Evolutionary conservation across 1,139 yeast species (phyloP).

Genomic region (Kluyveromyces sp.): DNA sequence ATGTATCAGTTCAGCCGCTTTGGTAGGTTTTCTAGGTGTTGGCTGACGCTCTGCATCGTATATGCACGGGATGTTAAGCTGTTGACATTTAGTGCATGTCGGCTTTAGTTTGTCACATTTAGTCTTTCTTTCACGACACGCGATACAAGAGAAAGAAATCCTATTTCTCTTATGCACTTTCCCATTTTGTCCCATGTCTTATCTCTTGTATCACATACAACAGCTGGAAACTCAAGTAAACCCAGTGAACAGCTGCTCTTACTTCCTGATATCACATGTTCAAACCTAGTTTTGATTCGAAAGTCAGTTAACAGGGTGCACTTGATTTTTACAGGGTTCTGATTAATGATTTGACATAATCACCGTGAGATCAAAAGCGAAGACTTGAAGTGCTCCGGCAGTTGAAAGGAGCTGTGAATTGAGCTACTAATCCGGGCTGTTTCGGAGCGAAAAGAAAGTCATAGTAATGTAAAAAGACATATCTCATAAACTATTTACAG

Average conservation of each 20-base stretch:
- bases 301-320: neutral
- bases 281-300: no score
- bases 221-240: no score
- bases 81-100: conserved; percentile 7
- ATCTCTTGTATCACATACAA: neutral
- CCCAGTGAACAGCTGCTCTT: no score
- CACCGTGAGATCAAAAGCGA: no score
- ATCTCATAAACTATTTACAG: no score
- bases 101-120: conserved; percentile 12
- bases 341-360: no score
- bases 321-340: neutral
- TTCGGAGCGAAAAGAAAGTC: no score
- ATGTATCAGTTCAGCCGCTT: neutral
- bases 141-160: conserved; percentile 9
- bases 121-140: conserved; percentile 9
- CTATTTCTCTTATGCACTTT: conserved; percentile 8
- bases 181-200: neutral
- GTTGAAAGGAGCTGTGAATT: no score
- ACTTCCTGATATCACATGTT: neutral
- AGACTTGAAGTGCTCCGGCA: no score
- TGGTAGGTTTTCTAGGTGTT: conserved; percentile 4
- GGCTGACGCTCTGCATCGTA: conserved; percentile 8
- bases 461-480: no score
- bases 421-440: no score
- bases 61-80: conserved; percentile 5